Evolutionary conservation across 2,329 filamentous ascomycete species (phyloP).

Genomic region (Sarocladium strictum): DNA sequence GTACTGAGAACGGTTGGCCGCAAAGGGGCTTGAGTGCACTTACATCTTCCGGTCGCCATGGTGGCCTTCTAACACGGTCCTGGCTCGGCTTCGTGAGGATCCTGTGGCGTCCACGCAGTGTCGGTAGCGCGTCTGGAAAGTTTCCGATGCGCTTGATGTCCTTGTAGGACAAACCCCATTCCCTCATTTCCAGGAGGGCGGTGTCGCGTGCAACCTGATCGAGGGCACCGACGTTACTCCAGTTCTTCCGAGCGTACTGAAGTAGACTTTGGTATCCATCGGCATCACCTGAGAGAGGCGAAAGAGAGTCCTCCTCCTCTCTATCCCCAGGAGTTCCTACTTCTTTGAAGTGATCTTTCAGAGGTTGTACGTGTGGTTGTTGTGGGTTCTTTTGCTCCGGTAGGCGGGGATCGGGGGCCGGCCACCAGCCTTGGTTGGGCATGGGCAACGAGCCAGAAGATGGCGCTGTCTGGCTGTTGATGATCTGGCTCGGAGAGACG

Average conservation of each 20-base stretch:
- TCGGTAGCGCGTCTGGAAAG: conserved; percentile 63
- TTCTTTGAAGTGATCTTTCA: background rate
- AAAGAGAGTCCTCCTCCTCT: background rate
- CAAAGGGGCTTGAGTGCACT: too few relatives aligned
- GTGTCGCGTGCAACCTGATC: background rate
- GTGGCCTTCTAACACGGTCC: conserved; percentile 58
- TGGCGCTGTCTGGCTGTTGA: background rate
- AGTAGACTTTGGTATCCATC: background rate
- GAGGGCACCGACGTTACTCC: background rate
- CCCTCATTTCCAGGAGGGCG: background rate
- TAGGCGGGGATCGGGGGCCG: background rate
- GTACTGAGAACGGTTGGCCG: too few relatives aligned
- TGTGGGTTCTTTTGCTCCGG: background rate
- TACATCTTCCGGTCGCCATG: conserved; percentile 53
- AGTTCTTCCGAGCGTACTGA: background rate
- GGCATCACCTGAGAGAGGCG: background rate
- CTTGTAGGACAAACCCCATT: conserved; percentile 53
- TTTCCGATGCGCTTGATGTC: conserved; percentile 51
- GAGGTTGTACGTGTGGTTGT: background rate
- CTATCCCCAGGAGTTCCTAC: background rate
- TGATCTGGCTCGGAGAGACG: background rate
- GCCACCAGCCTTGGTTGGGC: background rate
- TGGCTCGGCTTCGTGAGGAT: conserved; percentile 58
- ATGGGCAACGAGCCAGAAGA: background rate
- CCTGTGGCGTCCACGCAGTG: conserved; percentile 62